phyloP scores from a whole-genome alignment of 768 basidiomycete genomes.

The Leccinum subtestaceum region DNA sequence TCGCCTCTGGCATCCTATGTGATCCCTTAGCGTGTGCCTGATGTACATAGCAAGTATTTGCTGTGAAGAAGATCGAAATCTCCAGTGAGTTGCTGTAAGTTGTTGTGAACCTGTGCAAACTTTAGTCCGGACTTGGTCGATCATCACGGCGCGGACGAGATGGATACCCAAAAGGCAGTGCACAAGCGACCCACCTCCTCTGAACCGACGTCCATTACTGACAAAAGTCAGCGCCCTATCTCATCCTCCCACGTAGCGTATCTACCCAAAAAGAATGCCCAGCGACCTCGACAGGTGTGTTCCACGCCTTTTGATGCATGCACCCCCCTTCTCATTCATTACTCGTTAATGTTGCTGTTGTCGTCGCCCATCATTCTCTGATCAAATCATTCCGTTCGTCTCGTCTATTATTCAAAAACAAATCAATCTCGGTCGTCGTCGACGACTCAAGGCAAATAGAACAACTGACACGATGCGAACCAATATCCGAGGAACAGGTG shows the following conservation, averaged over 20 bases:
- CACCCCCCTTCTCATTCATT: slow-evolving; percentile 13
- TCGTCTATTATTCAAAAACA: neutral
- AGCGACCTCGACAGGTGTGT: slow-evolving; percentile 59
- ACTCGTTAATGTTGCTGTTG: slow-evolving; percentile 5
- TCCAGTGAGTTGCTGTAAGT: slow-evolving; percentile 7
- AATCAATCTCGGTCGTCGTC: slow-evolving; percentile 16
- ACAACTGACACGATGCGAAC: slow-evolving; percentile 89
- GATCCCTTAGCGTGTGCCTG: slow-evolving; percentile 21
- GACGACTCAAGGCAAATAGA: slow-evolving; percentile 76
- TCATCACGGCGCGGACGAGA: slow-evolving; percentile 17
- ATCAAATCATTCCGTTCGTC: slow-evolving; percentile 18
- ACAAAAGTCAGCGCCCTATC: slow-evolving; percentile 32
- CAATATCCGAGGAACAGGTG: slow-evolving; percentile 94
- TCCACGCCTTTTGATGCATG: slow-evolving; percentile 29
- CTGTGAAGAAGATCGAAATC: slow-evolving; percentile 11
- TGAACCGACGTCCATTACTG: neutral
- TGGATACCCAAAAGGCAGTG: slow-evolving; percentile 21
- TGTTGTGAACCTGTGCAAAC: slow-evolving; percentile 1
- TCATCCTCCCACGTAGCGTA: neutral
- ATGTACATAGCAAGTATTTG: slow-evolving; percentile 18
- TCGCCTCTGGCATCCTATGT: slow-evolving; percentile 11
- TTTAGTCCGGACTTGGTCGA: slow-evolving; percentile 12
- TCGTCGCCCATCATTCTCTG: slow-evolving; percentile 24
- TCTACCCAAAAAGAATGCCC: slow-evolving; percentile 38
- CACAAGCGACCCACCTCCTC: slow-evolving; percentile 20